phyloP scores from a whole-genome alignment of 805 yeast species.

The Starmera pachycereana region DNA sequence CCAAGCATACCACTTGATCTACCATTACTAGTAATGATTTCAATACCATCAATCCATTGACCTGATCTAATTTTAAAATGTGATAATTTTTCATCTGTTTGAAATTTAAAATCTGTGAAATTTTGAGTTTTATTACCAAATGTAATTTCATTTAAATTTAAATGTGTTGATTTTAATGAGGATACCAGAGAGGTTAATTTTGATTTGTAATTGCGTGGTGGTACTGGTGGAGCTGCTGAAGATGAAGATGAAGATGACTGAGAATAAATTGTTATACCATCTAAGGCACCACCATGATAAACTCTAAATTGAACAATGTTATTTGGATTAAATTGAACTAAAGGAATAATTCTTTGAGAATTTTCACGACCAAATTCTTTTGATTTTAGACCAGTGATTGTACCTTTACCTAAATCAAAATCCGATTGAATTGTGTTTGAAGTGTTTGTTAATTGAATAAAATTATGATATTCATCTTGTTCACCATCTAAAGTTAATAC shows the following conservation, averaged over 20 bases:
- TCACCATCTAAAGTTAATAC: constrained; percentile 52
- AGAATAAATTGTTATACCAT: constrained; percentile 59
- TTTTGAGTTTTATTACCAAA: constrained; percentile 46
- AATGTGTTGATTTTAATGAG: constrained; percentile 8
- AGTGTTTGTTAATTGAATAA: constrained; percentile 20
- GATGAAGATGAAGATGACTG: constrained; percentile 7
- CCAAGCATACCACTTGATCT: constrained; percentile 53
- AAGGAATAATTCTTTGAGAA: constrained; percentile 15
- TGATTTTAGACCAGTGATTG: constrained; percentile 29
- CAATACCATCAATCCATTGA: constrained; percentile 84
- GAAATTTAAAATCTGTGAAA: constrained; percentile 46
- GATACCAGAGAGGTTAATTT: constrained; percentile 19
- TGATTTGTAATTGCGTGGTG: constrained; percentile 33
- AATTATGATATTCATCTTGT: constrained; percentile 40
- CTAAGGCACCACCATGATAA: constrained; percentile 68
- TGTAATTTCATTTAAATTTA: background rate
- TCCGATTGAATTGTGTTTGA: constrained; percentile 18
- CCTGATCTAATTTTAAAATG: constrained; percentile 66
- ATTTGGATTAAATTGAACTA: constrained; percentile 26
- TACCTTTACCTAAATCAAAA: constrained; percentile 33
- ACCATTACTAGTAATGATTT: constrained; percentile 52
- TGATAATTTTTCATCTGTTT: constrained; percentile 45
- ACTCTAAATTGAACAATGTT: constrained; percentile 46
- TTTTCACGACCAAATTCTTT: constrained; percentile 20
- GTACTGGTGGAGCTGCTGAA: constrained; percentile 30